phyloP scores from a whole-genome alignment of 257 asterid species.

The Nicotiana tomentosiformis region DNA sequence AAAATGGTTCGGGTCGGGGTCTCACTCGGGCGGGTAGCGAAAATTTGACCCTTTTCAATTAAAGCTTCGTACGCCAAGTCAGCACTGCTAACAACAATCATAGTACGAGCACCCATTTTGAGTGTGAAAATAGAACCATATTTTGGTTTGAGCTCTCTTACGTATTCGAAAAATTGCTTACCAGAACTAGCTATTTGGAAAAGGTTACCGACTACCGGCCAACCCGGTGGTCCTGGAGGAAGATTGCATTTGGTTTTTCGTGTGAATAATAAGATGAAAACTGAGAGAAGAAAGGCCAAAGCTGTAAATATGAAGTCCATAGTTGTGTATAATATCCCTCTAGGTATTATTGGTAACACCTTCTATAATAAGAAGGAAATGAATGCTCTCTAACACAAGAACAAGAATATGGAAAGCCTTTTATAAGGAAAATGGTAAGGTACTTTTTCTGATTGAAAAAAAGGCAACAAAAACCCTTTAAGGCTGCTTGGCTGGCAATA shows the following conservation, averaged over 20 bases:
- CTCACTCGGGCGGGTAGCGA: conserved; percentile 76
- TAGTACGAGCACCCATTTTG: conserved; percentile 73
- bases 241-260: conserved; percentile 42
- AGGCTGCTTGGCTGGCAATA: no score
- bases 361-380: no score
- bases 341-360: no score
- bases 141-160: conserved; percentile 49
- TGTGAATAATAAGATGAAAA: conserved; percentile 36
- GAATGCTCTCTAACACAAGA: no score
- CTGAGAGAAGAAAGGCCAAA: conserved; percentile 40
- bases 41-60: conserved; percentile 60
- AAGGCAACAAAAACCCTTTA: no score
- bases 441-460: no score
- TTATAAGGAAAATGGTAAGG: no score
- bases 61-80: conserved; percentile 61
- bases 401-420: no score
- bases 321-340: background rate
- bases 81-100: conserved; percentile 60
- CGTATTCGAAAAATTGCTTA: conserved; percentile 63
- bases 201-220: conserved; percentile 82
- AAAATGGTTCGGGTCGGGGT: conserved; percentile 73
- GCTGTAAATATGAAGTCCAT: conserved; percentile 46
- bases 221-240: conserved; percentile 93
- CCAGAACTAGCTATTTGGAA: conserved; percentile 84
- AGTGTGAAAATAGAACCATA: conserved; percentile 76